Evolutionary conservation across 192 early-diverging fungal species (phyloP).

Genomic region (Gaertneriomyces semiglobifer): DNA sequence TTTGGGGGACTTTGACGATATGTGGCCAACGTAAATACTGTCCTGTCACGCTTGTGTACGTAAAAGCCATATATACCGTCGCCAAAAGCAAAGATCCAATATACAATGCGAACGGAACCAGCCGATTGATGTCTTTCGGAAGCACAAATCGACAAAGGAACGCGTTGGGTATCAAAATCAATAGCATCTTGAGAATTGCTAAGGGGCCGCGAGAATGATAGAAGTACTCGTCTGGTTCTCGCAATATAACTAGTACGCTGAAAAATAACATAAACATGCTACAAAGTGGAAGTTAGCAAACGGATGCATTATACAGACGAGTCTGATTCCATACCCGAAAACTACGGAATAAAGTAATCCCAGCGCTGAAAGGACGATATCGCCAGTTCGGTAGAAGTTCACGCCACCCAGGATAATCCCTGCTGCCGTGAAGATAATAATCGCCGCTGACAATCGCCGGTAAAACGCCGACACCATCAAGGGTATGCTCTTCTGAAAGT

Average conservation of each 20-base stretch:
- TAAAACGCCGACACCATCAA: conserved; percentile 38
- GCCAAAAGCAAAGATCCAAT: conserved; percentile 16
- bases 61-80: conserved; percentile 27
- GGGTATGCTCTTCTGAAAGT: conserved; percentile 44
- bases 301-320: not conserved
- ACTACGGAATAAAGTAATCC: conserved; percentile 16
- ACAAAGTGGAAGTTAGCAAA: conserved; percentile 5
- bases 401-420: conserved; percentile 22
- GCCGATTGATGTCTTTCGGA: conserved; percentile 6
- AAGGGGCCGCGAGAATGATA: conserved; percentile 39
- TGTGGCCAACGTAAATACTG: conserved; percentile 39
- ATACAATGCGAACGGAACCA: conserved; percentile 30
- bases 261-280: conserved; percentile 40
- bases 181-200: conserved; percentile 26
- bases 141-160: conserved; percentile 30
- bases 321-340: conserved; percentile 22
- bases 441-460: conserved; percentile 29
- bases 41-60: conserved; percentile 27
- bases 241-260: conserved; percentile 25
- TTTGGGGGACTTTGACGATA: conserved; percentile 27
- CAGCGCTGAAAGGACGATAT: conserved; percentile 5
- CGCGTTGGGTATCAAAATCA: conserved; percentile 31
- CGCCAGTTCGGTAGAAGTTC: conserved; percentile 5
- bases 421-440: conserved; percentile 24
- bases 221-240: conserved; percentile 36